A percentile compares a stretch with the other conserved stretches of the same genome.
Evolutionary conservation across 345 rosid species (phyloP).

Genomic region (Murraya paniculata): DNA sequence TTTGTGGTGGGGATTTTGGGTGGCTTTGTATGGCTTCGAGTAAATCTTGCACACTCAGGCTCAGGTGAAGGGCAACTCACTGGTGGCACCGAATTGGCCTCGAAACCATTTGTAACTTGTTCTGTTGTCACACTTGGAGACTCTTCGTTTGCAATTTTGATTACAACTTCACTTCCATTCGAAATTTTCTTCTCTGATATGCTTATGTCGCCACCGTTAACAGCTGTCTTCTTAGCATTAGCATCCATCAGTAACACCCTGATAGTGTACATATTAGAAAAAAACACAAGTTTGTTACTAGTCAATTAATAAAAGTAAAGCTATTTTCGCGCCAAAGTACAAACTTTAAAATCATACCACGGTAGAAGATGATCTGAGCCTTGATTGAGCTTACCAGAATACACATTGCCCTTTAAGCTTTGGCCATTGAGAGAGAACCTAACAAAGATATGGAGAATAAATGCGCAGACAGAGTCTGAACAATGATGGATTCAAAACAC

Average conservation of each 20-base stretch:
- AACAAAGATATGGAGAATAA: neutral
- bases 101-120: constrained; percentile 19
- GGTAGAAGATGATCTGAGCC: neutral
- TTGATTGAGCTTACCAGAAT: neutral
- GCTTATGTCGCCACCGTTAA: constrained; percentile 21
- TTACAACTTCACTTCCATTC: constrained; percentile 46
- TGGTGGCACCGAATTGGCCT: constrained; percentile 31
- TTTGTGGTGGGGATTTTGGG: constrained; percentile 46
- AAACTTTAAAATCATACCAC: neutral
- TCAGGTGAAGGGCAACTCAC: constrained; percentile 36
- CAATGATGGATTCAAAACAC: neutral
- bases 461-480: neutral
- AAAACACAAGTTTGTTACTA: neutral
- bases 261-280: neutral
- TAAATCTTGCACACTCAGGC: constrained; percentile 34
- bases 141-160: constrained; percentile 49
- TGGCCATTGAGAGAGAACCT: neutral
- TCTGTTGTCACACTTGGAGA: constrained; percentile 23
- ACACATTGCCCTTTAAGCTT: neutral
- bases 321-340: constrained; percentile 5
- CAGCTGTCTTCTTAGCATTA: constrained; percentile 13
- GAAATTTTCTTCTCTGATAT: constrained; percentile 42
- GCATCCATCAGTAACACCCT: constrained; percentile 24
- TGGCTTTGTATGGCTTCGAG: constrained; percentile 51
- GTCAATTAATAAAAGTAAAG: neutral